Evolutionary conservation across 106 monocot species (phyloP), one percentile per base, ranked within the genome.

Genomic region (Allium fistulosum): DNA sequence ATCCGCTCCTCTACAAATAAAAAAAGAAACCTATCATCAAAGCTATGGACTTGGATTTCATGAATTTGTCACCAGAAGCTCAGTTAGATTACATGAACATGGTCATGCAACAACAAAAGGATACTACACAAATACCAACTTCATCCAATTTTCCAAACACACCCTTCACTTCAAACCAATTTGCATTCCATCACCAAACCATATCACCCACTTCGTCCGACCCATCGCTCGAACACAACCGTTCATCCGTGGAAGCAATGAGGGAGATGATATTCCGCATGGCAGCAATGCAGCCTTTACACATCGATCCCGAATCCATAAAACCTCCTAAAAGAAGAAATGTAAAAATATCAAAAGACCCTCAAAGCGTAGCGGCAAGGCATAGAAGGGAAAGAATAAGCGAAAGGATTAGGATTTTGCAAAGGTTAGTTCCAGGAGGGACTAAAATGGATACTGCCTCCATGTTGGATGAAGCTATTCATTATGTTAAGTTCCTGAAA

Each of bases 391-490:
- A 90, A 82, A 67, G 84, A 51, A 94, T 94, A 76, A 90, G 90
- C 73, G 94, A 94, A 77, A 65, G 74, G 72, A 94, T 94, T 49
- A 55, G 94, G 55, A 94, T 90, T 11, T 74, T 94, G 61, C 94
- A 94, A 82, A 48, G 76, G 71, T 84, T 94, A 6, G 90, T 94
- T 59, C 79, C 93, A 9, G 93, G 93, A 0, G 93, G 93, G 17
- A 89, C 89, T 49, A 94, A 90, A 81, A 94, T 94, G 93, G 93
- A 94, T 80, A 94, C 93, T 0, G 93, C 93, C 7, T 94, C 93
- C 9, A 94, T 94, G 93, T 78, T 94, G 14, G 93, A 94, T 27
- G 93, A 94, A 69, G 89, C 93, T 10, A 87, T 94, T 58, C 78
- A 87, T 68, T 94, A 94, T 67, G 84, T 94, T 53, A 94, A 94